Evolutionary conservation across 345 rosid genomes (phyloP), one percentile per base, ranked within the genome.

Genomic region (Populus alba): DNA sequence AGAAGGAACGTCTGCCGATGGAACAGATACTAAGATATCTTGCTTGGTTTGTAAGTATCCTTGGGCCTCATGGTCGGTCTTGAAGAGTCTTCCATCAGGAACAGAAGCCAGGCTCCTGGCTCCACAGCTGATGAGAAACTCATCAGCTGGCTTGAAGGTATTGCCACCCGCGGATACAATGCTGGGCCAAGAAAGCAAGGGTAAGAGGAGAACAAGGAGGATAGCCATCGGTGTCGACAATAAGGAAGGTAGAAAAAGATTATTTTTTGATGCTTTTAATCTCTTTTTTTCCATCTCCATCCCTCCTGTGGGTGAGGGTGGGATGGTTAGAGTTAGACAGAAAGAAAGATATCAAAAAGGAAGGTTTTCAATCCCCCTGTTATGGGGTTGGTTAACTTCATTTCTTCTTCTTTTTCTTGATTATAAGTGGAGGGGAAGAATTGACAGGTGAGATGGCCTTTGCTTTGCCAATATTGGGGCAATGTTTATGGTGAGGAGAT

Each of bases 101-200:
- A 83, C 75, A n/a, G 85, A 75, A 61, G 80, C 62, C 15, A 85
- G 74, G 29, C 86, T 75, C 61, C 77, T 85, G 45, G 92, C 75
- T 3, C 97, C 97, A 41, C 94, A 91, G 61, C 83, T 90, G 47
- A 92, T 81, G 63, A 92, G 93, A 70, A 89, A 63, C 68, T 85
- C 79, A 77, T 92, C 97, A 29, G 75, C 78, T 4, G 94, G 91
- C n/a, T 78, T 63, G 73, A 87, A 92, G 31, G 43, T 17, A 68
- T 3, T 23, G 4, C 47, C 23, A 9, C 69, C 18, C 23, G 80
- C 51, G 3, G 75, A 6, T 33, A 72, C 76, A 43, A 43, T 10
- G 57, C 47, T 1, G 25, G 79, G 55, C 71, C 63, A 5, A 13
- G 72, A 69, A 12, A 79, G 37, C 8, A 79, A 63, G 18, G 66